Evolutionary conservation across 805 yeast genomes (phyloP).

Genomic region (Ogataea salicorniae): DNA sequence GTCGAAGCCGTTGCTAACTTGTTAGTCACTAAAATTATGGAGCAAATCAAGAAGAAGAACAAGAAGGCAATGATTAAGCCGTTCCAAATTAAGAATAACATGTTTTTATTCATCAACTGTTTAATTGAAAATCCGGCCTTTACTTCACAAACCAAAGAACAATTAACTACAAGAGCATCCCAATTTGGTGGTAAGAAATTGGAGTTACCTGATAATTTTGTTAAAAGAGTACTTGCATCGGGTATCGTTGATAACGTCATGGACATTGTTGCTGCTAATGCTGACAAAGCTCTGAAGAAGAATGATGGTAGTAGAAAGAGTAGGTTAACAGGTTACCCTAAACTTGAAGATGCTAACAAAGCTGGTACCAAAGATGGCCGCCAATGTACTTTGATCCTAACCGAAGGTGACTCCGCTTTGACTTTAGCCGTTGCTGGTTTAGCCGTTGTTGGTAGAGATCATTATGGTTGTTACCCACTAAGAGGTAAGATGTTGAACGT

Average conservation of each 20-base stretch:
- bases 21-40: constrained; percentile 71
- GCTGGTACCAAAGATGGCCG: constrained; percentile 94
- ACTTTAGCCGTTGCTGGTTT: constrained; percentile 90
- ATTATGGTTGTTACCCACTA: constrained; percentile 90
- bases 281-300: constrained; percentile 79
- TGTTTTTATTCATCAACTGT: constrained; percentile 89
- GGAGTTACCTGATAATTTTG: constrained; percentile 70
- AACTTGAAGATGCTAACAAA: constrained; percentile 90
- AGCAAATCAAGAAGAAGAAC: constrained; percentile 61
- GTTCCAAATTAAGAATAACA: constrained; percentile 81
- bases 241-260: constrained; percentile 66
- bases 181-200: constrained; percentile 84
- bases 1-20: constrained; percentile 83
- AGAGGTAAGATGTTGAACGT: constrained; percentile 94
- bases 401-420: constrained; percentile 97
- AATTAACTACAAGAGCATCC: constrained; percentile 78
- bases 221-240: constrained; percentile 67
- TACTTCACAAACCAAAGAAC: constrained; percentile 96
- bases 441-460: constrained; percentile 92
- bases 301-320: constrained; percentile 82
- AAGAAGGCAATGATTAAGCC: constrained; percentile 72
- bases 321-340: constrained; percentile 83
- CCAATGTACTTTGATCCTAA: constrained; percentile 86
- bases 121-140: constrained; percentile 94
- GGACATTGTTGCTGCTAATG: constrained; percentile 83